Evolutionary conservation across 2,329 filamentous ascomycete genomes (phyloP), one percentile per base, ranked within the genome.

Genomic region (Zasmidium angulare): DNA sequence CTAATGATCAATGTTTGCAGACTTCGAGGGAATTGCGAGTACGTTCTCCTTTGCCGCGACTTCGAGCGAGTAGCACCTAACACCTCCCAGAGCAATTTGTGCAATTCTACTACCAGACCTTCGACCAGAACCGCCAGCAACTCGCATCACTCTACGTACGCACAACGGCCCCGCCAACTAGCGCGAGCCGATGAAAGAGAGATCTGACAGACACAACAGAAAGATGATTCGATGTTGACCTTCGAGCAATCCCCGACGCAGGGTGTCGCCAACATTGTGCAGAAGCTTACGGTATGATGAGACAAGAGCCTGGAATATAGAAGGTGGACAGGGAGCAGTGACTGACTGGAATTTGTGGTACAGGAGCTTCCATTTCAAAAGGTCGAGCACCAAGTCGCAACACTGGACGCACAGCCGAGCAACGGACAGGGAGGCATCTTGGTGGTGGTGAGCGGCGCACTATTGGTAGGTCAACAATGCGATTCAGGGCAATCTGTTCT

Each of bases 141-240:
- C 84, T 97, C 47, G 78, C 76, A 14, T 72, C 78, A 63, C 90
- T 97, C 80, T 98, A 97, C 82, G 93, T 96, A 85, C 71, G 56
- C 49, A 50, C 21, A n/a, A 50, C 31, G 53, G 55, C 36, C 40
- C 20, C 19, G 24, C 0, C 10, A 52, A 23, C 21, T 24, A 50
- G 49, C 29, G 36, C 11, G 26, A 11, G 46, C 49, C 31, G 43
- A 48, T 23, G 2, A 59, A 43, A 17, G 23, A 52, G 36, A 56
- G 56, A 26, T 63, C 60, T 63, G 64, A 63, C 36, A 29, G 11
- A 20, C n/a, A 0, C 7, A 14, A 57, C 68, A 96, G 91, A 86
- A 89, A 71, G 84, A 89, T 3, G 77, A 88, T 62, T 98, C 95
- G 51, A 96, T 96, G 89, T 83, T 98, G 78, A 97, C 93, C 53